Conservation (phyloP, 768 basidiomycete species). For the Strobilomyces confusus region DNA sequence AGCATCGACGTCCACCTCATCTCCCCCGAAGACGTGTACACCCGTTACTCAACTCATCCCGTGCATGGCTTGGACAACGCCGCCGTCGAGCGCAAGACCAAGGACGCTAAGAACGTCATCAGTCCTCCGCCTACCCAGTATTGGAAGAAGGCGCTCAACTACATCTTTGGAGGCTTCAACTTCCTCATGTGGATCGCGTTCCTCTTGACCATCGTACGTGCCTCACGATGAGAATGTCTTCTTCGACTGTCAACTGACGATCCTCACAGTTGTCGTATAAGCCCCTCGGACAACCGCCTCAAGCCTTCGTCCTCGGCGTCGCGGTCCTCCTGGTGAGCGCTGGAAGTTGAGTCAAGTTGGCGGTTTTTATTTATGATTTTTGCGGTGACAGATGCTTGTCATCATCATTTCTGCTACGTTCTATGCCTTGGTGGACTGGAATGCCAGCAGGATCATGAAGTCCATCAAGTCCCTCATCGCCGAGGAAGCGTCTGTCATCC, state of each 20-base stretch:
- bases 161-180: slow-evolving; percentile 56
- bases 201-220: slow-evolving; percentile 38
- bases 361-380: slow-evolving; percentile 12
- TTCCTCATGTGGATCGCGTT: slow-evolving; percentile 52
- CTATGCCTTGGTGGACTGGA: slow-evolving; percentile 49
- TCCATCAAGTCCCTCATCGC: slow-evolving; percentile 56
- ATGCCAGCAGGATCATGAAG: slow-evolving; percentile 45
- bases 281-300: slow-evolving; percentile 44
- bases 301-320: slow-evolving; percentile 42
- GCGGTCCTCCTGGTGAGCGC: slow-evolving; percentile 41
- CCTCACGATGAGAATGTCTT: background rate
- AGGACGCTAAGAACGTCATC: slow-evolving; percentile 44
- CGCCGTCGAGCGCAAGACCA: slow-evolving; percentile 35
- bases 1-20: slow-evolving; percentile 48
- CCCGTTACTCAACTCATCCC: slow-evolving; percentile 42
- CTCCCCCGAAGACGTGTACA: slow-evolving; percentile 39
- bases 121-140: slow-evolving; percentile 43
- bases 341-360: background rate
- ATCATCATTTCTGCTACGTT: slow-evolving; percentile 39
- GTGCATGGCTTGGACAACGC: slow-evolving; percentile 41
- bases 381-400: slow-evolving; percentile 32
- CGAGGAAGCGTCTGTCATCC: slow-evolving; percentile 50
- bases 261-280: slow-evolving; percentile 43
- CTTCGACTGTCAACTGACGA: slow-evolving; percentile 9
- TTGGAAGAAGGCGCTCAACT: slow-evolving; percentile 47